A percentile compares a stretch with the other conserved stretches of the same genome.
Evolutionary conservation across 345 rosid genomes (phyloP).

Genomic region (Microthlaspi erraticum): DNA sequence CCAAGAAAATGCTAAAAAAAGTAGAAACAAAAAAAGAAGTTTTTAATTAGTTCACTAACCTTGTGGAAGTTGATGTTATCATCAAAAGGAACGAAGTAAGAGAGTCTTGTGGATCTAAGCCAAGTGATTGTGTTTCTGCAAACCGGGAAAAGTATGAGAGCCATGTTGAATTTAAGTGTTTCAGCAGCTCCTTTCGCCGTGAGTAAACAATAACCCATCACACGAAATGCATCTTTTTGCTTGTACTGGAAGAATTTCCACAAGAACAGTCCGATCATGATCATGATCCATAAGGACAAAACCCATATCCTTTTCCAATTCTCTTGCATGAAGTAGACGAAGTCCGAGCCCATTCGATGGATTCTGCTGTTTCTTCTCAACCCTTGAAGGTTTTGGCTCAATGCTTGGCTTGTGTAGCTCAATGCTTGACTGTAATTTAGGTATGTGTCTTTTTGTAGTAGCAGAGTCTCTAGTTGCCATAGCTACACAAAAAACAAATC

Average conservation of each 20-base stretch:
- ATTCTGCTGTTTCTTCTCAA: conserved; percentile 61
- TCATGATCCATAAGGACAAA: conserved; percentile 70
- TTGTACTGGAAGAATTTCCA: conserved; percentile 92
- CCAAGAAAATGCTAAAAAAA: conserved; percentile 26
- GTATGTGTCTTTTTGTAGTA: conserved; percentile 94
- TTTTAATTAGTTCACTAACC: conserved; percentile 50
- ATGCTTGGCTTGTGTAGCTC: conserved; percentile 96
- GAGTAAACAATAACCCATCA: conserved; percentile 93
- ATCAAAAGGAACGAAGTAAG: conserved; percentile 83
- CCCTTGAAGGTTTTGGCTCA: conserved; percentile 98
- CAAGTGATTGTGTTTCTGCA: conserved; percentile 95
- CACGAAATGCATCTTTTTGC: conserved; percentile 65
- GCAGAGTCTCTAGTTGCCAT: conserved; percentile 98
- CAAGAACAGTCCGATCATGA: conserved; percentile 78
- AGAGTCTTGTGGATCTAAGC: conserved; percentile 85
- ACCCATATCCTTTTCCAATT: conserved; percentile 99
- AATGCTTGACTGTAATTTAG: conserved; percentile 93
- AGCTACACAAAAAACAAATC: conserved; percentile 57
- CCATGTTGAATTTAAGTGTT: conserved; percentile 95
- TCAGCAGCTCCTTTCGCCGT: conserved; percentile 99
- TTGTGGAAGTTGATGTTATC: conserved; percentile 99
- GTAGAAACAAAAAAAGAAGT: not conserved
- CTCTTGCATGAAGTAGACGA: conserved; percentile 71
- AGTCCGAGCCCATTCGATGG: conserved; percentile 57
- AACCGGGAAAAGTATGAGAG: conserved; percentile 91